A percentile compares a stretch with the other conserved stretches of the same genome.
Evolutionary conservation across 2,329 filamentous ascomycete genomes (phyloP).

Genomic region (Hymenoscyphus albidus): DNA sequence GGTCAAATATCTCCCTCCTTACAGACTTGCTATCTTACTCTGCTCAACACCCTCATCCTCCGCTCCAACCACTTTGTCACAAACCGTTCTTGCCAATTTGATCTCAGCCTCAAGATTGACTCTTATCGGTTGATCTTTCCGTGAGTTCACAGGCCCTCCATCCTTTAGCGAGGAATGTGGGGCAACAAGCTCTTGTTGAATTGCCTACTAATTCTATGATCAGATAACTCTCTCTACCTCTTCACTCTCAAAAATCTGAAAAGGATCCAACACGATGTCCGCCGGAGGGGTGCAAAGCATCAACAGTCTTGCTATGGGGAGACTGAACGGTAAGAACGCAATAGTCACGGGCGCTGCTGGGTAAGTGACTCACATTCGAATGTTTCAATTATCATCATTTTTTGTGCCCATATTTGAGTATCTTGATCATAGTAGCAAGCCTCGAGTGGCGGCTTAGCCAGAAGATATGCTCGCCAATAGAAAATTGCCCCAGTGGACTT

Average conservation of each 20-base stretch:
- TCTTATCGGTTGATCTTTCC: slow-evolving; percentile 20
- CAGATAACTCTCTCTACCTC: background rate
- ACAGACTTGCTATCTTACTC: slow-evolving; percentile 9
- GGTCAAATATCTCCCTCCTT: slow-evolving; percentile 12
- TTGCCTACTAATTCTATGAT: slow-evolving; percentile 1
- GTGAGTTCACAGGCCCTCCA: background rate
- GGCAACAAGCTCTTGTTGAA: background rate
- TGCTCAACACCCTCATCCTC: slow-evolving; percentile 4
- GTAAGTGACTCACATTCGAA: slow-evolving; percentile 41
- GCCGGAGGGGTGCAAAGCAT: slow-evolving; percentile 29
- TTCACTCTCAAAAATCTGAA: slow-evolving; percentile 1
- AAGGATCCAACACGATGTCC: slow-evolving; percentile 21
- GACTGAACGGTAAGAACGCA: slow-evolving; percentile 37
- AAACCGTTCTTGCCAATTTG: background rate
- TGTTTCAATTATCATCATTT: background rate
- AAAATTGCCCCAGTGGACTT: too few species aligned
- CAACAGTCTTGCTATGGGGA: slow-evolving; percentile 36
- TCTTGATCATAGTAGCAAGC: background rate
- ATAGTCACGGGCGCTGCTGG: slow-evolving; percentile 67
- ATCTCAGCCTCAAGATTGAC: slow-evolving; percentile 1
- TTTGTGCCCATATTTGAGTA: background rate
- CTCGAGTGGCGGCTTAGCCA: background rate
- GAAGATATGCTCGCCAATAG: background rate
- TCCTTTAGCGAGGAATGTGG: slow-evolving; percentile 21
- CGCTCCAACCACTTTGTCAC: background rate